Evolutionary conservation across 768 basidiomycete species (phyloP).

Genomic region (Serpula lacrymans): DNA sequence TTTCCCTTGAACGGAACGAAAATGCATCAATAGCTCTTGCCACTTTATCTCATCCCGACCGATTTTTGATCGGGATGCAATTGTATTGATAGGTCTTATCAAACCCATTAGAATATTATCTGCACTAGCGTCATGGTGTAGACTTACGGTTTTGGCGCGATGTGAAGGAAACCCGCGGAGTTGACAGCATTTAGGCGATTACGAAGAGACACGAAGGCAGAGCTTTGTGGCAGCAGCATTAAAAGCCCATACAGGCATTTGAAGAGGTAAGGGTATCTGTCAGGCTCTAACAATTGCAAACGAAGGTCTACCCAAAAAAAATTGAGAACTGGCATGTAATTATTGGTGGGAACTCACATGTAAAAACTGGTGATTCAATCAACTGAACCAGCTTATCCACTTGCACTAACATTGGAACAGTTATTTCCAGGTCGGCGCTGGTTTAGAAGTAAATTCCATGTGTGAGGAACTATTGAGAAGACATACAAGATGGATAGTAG

Average conservation of each 20-base stretch:
- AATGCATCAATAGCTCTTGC: slow-evolving; percentile 91
- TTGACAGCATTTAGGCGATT: slow-evolving; percentile 95
- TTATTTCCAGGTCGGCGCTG: slow-evolving; percentile 96
- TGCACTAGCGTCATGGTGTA: no score
- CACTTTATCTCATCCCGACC: slow-evolving; percentile 93
- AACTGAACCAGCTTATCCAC: slow-evolving; percentile 97
- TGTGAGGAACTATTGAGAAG: background rate
- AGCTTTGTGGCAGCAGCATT: slow-evolving; percentile 96
- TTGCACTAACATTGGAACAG: slow-evolving; percentile 90
- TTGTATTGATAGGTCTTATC: slow-evolving; percentile 24
- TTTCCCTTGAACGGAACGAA: slow-evolving; percentile 82
- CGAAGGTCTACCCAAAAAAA: slow-evolving; percentile 57
- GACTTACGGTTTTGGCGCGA: slow-evolving; percentile 79
- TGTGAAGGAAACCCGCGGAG: slow-evolving; percentile 90
- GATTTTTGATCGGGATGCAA: slow-evolving; percentile 69
- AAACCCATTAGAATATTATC: slow-evolving; percentile 15
- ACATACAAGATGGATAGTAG: slow-evolving; percentile 91
- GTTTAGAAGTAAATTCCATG: background rate
- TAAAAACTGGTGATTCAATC: slow-evolving; percentile 98
- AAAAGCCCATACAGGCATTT: slow-evolving; percentile 96
- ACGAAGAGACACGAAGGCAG: slow-evolving; percentile 90
- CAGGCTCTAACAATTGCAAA: slow-evolving; percentile 93
- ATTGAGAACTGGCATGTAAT: slow-evolving; percentile 2
- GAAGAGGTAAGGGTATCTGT: slow-evolving; percentile 93
- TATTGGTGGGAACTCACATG: slow-evolving; percentile 53